These are phyloP conservation scores for Prunus fruticosa DNA, from an alignment of 306 rosid species.

Conservation along the genomic window DNA sequence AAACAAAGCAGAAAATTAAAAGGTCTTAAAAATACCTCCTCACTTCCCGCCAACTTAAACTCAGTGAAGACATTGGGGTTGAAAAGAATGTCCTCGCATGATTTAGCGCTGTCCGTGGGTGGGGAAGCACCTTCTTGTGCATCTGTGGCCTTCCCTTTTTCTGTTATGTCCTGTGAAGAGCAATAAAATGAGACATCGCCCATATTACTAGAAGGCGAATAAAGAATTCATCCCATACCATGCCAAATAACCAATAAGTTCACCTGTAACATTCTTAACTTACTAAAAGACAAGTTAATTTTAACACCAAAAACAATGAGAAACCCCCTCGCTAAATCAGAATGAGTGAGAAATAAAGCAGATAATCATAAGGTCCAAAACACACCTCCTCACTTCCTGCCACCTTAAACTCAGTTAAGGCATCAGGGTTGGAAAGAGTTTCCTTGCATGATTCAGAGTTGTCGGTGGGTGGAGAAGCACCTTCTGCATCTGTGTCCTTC, in stretches of 20 bases:
- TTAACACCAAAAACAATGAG: no score
- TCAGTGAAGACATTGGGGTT: conserved; percentile 96
- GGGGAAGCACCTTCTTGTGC: conserved; percentile 42
- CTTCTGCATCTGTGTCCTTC: conserved; percentile 43
- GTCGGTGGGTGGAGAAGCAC: conserved; percentile 32
- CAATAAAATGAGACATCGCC: background rate
- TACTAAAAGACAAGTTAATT: no score
- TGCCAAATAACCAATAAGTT: background rate
- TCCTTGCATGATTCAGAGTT: conserved; percentile 40
- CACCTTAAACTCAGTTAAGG: conserved; percentile 86
- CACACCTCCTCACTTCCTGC: conserved; percentile 73
- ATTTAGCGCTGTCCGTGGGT: conserved; percentile 33
- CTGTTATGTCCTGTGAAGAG: conserved; percentile 44
- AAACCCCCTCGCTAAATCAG: no score
- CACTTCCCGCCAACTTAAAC: conserved; percentile 80
- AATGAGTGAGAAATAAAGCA: background rate
- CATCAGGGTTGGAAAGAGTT: conserved; percentile 80
- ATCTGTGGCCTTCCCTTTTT: conserved; percentile 47
- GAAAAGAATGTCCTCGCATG: conserved; percentile 55
- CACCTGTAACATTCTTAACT: background rate
- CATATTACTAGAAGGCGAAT: background rate
- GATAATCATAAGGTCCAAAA: conserved; percentile 1
- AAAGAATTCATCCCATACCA: background rate
- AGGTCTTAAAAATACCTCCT: conserved; percentile 44
- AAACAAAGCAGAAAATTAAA: background rate